phyloP scores from a whole-genome alignment of 176 grass and related monocot genomes.

The Leersia perrieri region DNA sequence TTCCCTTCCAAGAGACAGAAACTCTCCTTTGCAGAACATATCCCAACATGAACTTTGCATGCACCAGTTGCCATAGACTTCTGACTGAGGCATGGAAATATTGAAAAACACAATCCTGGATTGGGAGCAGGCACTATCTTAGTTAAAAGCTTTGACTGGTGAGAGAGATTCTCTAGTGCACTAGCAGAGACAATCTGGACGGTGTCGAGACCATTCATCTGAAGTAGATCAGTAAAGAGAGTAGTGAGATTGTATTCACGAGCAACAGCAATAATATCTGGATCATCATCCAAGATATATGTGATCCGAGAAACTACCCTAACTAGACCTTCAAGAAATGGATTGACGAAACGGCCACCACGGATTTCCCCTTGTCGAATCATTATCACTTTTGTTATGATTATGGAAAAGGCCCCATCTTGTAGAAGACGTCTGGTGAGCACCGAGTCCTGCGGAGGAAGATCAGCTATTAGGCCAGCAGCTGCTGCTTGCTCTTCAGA shows the following conservation, averaged over 20 bases:
- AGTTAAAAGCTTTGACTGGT: conserved; percentile 77
- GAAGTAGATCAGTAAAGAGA: conserved; percentile 91
- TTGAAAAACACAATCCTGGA: conserved; percentile 61
- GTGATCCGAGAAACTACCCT: conserved; percentile 71
- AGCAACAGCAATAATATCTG: conserved; percentile 57
- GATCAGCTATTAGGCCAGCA: conserved; percentile 73
- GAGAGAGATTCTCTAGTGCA: conserved; percentile 75
- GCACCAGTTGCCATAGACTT: conserved; percentile 52
- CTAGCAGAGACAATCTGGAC: conserved; percentile 75
- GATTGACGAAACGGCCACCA: conserved; percentile 79
- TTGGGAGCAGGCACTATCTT: conserved; percentile 50
- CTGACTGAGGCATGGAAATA: conserved; percentile 68
- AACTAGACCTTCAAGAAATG: conserved; percentile 88
- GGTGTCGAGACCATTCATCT: conserved; percentile 82
- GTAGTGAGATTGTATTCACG: conserved; percentile 68
- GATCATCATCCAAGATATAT: conserved; percentile 67
- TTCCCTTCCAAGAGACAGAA: conserved; percentile 94
- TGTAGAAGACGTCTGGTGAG: conserved; percentile 78
- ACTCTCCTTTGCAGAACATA: conserved; percentile 78
- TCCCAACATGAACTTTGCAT: conserved; percentile 72
- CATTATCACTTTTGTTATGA: conserved; percentile 63
- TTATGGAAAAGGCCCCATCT: conserved; percentile 68
- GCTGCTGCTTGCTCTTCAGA: conserved; percentile 94
- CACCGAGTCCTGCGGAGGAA: conserved; percentile 68
- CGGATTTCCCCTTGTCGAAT: conserved; percentile 77